These are phyloP conservation scores for Fusarium protoensiforme DNA, from an alignment of 2,329 filamentous ascomycete genomes.

Conservation along the genomic window DNA sequence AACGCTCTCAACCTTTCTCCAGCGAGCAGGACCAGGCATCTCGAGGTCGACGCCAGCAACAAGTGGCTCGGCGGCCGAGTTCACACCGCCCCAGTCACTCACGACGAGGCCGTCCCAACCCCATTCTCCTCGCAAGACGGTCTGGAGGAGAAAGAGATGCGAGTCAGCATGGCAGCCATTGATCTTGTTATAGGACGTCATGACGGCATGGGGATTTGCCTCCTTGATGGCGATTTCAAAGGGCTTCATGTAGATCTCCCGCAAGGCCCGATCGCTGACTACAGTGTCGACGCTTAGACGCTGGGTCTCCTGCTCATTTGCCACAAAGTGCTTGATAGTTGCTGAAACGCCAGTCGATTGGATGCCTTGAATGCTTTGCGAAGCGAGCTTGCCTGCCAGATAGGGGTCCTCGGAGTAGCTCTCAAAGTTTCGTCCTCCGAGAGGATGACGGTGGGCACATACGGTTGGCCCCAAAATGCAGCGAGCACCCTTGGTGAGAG, in stretches of 20 bases:
- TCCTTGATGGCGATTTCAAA: constrained; percentile 35
- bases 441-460: constrained; percentile 52
- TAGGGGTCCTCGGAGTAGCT: constrained; percentile 43
- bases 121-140: constrained; percentile 42
- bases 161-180: constrained; percentile 51
- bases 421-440: constrained; percentile 55
- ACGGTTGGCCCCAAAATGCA: constrained; percentile 58
- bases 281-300: constrained; percentile 11
- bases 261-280: constrained; percentile 6
- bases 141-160: constrained; percentile 7
- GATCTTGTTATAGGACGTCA: constrained; percentile 43
- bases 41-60: constrained; percentile 40
- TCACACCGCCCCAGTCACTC: constrained; percentile 31
- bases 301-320: constrained; percentile 47
- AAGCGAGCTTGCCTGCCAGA: constrained; percentile 49
- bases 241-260: constrained; percentile 42
- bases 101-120: constrained; percentile 2
- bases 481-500: constrained; percentile 70
- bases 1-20: constrained; percentile 11
- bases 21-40: constrained; percentile 45
- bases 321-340: constrained; percentile 15
- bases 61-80: constrained; percentile 36
- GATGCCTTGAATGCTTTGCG: constrained; percentile 44
- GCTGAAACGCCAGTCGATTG: constrained; percentile 47
- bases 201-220: constrained; percentile 48